Base-by-base conservation (phyloP, 495 filamentous ascomycete species). In the Daldinia loculata region DNA sequence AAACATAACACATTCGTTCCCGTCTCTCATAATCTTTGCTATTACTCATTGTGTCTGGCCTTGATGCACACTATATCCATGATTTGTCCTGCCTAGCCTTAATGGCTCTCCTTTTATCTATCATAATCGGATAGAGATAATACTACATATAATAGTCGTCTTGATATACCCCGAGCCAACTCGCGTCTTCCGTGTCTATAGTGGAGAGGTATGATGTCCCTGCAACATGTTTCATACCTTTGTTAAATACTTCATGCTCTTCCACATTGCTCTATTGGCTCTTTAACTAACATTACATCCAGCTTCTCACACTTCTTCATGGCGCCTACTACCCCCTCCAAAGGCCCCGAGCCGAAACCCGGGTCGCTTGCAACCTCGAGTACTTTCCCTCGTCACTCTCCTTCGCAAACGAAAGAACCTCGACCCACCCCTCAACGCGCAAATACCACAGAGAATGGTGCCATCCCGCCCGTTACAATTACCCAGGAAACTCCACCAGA, bases 361-460 rank as follows among this genome's bases (percentile, higher is more conserved):
- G 67, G 67, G 27, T 63, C 71, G 29, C 60, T 69, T 38, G 11
- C 66, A 32, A 53, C 72, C 64, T 74, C 84, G 27, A 85, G 78
- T 59, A 88, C 89, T 8, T 89, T 88, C 70, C 84, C 84, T 67
- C 84, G 86, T 50, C 82, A 88, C 69, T 84, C 86, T 22, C 72
- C 76, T n/a, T 72, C 84, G 17, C 76, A 83, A 4, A 66, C 58
- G 27, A 71, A 74, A 70, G 59, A 85, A 75, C 64, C 82, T 79
- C 61, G 74, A 78, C 67, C 75, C 70, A 79, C 79, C 14, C 76
- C 83, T 22, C 86, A 84, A 71, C 82, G 90, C 74, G 88, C 91
- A 17, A 89, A 82, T 76, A 91, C 89, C 1, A 77, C 90, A 29
- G 87, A 91, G 69, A 87, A 86, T 75, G 80, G 81, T 14, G 73